These are phyloP conservation scores for Chrysanthemum makinoi DNA, from an alignment of 129 eudicot genomes.

Conservation along the genomic window DNA sequence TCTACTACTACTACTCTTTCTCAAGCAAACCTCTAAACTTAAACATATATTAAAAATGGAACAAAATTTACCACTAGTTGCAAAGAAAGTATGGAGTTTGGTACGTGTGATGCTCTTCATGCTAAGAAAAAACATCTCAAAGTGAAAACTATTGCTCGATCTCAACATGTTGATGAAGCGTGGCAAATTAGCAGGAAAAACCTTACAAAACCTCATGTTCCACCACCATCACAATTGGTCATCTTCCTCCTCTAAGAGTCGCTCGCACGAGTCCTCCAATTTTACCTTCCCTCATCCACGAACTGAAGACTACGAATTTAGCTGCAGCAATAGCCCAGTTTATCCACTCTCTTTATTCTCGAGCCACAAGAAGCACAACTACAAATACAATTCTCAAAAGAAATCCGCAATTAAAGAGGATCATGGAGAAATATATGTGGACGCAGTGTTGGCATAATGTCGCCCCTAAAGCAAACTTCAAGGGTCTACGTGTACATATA, in stretches of 20 bases:
- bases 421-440: conserved; percentile 10
- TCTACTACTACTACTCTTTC: not conserved
- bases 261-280: not conserved
- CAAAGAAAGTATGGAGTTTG: conserved; percentile 53
- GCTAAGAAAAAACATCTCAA: conserved; percentile 53
- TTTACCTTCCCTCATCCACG: conserved; percentile 21
- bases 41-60: conserved; percentile 40
- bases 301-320: conserved; percentile 55
- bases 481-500: too few relatives aligned
- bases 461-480: too few relatives aligned
- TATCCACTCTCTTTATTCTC: conserved; percentile 41
- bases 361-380: conserved; percentile 38
- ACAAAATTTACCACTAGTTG: conserved; percentile 46
- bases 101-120: conserved; percentile 50
- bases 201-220: conserved; percentile 61
- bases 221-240: conserved; percentile 46
- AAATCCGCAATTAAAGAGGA: conserved; percentile 4
- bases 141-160: conserved; percentile 47
- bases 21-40: not conserved
- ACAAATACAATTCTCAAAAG: conserved; percentile 2
- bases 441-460: too few relatives aligned
- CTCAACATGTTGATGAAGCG: conserved; percentile 60
- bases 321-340: conserved; percentile 64
- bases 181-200: conserved; percentile 62
- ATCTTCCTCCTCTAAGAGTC: not conserved